Percentiles rank a stretch among this genome's conserved stretches.
Evolutionary conservation across 2,329 filamentous ascomycete genomes (phyloP).

Genomic region (Diaporthe aspalathi): DNA sequence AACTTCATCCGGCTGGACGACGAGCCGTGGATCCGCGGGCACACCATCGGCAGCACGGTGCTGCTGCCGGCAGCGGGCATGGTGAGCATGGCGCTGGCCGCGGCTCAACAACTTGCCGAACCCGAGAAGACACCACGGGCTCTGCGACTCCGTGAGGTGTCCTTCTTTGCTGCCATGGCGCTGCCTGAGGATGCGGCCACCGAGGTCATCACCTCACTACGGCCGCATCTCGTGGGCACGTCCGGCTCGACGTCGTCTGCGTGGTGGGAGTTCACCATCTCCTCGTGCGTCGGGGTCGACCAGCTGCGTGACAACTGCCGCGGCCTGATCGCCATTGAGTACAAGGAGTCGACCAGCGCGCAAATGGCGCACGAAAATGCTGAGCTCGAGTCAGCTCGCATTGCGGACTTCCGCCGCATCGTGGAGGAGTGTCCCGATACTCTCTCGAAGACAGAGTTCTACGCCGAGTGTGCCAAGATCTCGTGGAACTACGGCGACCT

Average conservation of each 20-base stretch:
- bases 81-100: slow-evolving; percentile 36
- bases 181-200: slow-evolving; percentile 36
- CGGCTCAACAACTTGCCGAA: slow-evolving; percentile 36
- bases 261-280: slow-evolving; percentile 38
- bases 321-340: slow-evolving; percentile 36
- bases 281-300: slow-evolving; percentile 32
- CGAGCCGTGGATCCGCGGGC: slow-evolving; percentile 39
- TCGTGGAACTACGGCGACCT: slow-evolving; percentile 55
- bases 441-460: slow-evolving; percentile 34
- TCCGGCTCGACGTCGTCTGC: slow-evolving; percentile 27
- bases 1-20: slow-evolving; percentile 36
- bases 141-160: slow-evolving; percentile 33
- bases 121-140: slow-evolving; percentile 41
- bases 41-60: slow-evolving; percentile 36
- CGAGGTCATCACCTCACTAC: slow-evolving; percentile 34
- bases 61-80: slow-evolving; percentile 38
- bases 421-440: slow-evolving; percentile 35
- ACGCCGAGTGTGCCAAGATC: slow-evolving; percentile 34
- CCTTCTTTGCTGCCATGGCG: slow-evolving; percentile 34
- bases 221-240: slow-evolving; percentile 33
- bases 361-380: slow-evolving; percentile 33
- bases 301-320: slow-evolving; percentile 37
- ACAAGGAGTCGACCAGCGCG: slow-evolving; percentile 31
- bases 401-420: slow-evolving; percentile 33
- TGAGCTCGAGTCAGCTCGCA: slow-evolving; percentile 29